Percentiles rank a stretch among this genome's conserved stretches.
Evolutionary conservation across 805 yeast species (phyloP).

Genomic region (Pichia manshurica): DNA sequence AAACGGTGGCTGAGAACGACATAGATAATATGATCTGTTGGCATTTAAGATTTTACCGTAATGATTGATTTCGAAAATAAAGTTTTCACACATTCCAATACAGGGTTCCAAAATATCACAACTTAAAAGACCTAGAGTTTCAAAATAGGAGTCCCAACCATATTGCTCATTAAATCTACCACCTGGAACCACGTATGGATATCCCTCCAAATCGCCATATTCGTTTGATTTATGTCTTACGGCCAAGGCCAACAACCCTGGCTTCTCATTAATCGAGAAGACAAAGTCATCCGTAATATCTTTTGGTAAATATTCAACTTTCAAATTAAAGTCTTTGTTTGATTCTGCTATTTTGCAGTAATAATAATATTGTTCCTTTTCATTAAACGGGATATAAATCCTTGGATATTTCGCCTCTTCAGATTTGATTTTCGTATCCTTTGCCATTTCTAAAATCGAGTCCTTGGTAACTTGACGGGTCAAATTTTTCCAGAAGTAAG

Average conservation of each 20-base stretch:
- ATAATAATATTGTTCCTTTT: slow-evolving; percentile 68
- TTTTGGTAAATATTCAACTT: slow-evolving; percentile 73
- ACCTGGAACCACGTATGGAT: slow-evolving; percentile 93
- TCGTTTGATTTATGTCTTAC: slow-evolving; percentile 39
- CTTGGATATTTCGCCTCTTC: slow-evolving; percentile 62
- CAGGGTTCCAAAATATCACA: slow-evolving; percentile 67
- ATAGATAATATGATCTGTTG: slow-evolving; percentile 82
- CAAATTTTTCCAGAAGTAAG: slow-evolving; percentile 74
- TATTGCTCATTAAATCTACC: slow-evolving; percentile 94
- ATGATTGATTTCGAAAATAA: slow-evolving; percentile 80
- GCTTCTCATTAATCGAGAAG: slow-evolving; percentile 67
- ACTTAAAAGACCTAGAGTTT: slow-evolving; percentile 70
- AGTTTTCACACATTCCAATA: slow-evolving; percentile 86
- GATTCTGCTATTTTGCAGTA: slow-evolving; percentile 47
- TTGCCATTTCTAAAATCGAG: slow-evolving; percentile 63
- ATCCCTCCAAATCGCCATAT: slow-evolving; percentile 41
- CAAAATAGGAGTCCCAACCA: slow-evolving; percentile 98
- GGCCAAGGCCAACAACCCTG: slow-evolving; percentile 83
- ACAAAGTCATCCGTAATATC: slow-evolving; percentile 73
- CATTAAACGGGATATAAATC: slow-evolving; percentile 66
- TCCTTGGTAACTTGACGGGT: slow-evolving; percentile 64
- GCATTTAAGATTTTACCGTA: slow-evolving; percentile 94
- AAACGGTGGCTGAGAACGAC: slow-evolving; percentile 96
- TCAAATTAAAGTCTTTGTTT: slow-evolving; percentile 53
- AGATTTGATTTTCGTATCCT: slow-evolving; percentile 68